Evolutionary conservation across 2,329 filamentous ascomycete genomes (phyloP).

Genomic region (Fusarium clavum): DNA sequence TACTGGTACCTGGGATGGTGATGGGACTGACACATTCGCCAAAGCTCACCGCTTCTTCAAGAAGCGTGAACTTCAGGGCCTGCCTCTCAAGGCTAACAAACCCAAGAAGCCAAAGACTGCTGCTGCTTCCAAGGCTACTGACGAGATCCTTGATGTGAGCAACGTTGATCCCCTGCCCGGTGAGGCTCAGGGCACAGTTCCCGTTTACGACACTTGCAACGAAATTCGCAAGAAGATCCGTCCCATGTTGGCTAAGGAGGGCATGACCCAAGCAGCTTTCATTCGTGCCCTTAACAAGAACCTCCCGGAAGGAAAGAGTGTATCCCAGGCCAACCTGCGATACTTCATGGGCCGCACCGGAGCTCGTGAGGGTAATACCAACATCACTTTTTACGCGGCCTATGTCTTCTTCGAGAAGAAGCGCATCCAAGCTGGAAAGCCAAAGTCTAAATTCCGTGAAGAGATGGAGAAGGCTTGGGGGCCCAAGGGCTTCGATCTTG

Average conservation of each 20-base stretch:
- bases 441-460: slow-evolving; percentile 62
- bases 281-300: slow-evolving; percentile 60
- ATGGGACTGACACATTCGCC: slow-evolving; percentile 49
- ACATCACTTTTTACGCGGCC: slow-evolving; percentile 62
- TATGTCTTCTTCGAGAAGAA: slow-evolving; percentile 72
- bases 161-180: slow-evolving; percentile 56
- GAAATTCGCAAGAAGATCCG: slow-evolving; percentile 68
- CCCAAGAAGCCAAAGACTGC: slow-evolving; percentile 48
- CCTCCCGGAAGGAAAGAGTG: slow-evolving; percentile 51
- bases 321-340: slow-evolving; percentile 59
- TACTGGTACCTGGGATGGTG: slow-evolving; percentile 55
- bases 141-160: slow-evolving; percentile 53
- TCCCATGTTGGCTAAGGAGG: slow-evolving; percentile 56
- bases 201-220: slow-evolving; percentile 68
- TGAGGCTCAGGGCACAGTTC: slow-evolving; percentile 59
- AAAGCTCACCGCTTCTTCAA: slow-evolving; percentile 61
- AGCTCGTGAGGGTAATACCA: slow-evolving; percentile 60
- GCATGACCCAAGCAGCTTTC: slow-evolving; percentile 64
- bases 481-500: slow-evolving; percentile 41
- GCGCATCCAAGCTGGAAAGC: slow-evolving; percentile 61
- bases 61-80: slow-evolving; percentile 60
- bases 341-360: slow-evolving; percentile 65
- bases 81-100: slow-evolving; percentile 52
- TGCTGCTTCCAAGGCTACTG: slow-evolving; percentile 41
- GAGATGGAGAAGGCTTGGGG: slow-evolving; percentile 61